A percentile compares a stretch with the other conserved stretches of the same genome.
Conservation (phyloP, 257 asterid genomes). For the Jaltomata sinuosa region DNA sequence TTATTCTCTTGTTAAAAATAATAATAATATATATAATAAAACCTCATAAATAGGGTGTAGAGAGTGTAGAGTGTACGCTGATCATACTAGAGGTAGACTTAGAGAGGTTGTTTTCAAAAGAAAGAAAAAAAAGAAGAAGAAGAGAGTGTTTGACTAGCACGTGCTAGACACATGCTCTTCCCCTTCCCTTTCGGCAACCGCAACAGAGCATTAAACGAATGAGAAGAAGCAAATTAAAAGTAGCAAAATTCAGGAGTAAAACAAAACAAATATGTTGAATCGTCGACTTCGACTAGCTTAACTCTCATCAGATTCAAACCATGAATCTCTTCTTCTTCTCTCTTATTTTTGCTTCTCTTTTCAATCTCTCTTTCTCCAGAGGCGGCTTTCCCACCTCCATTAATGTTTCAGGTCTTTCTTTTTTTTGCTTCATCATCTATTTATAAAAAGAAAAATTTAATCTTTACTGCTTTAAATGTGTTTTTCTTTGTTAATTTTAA, state of each 20-base stretch:
- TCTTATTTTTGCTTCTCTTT: constrained; percentile 30
- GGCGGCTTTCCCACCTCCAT: constrained; percentile 21
- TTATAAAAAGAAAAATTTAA: neutral
- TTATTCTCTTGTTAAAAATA: neutral
- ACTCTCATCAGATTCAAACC: neutral
- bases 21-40: too few species aligned
- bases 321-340: constrained; percentile 17
- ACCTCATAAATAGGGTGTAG: too few species aligned
- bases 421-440: neutral
- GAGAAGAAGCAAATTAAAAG: neutral
- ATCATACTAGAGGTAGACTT: too few species aligned
- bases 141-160: neutral
- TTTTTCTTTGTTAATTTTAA: neutral
- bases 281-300: neutral
- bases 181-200: neutral
- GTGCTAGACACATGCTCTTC: neutral
- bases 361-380: constrained; percentile 25
- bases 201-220: neutral
- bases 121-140: too few species aligned
- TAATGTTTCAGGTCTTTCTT: constrained; percentile 22
- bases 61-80: too few species aligned
- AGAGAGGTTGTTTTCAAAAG: too few species aligned
- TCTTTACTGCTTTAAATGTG: neutral
- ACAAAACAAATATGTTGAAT: neutral
- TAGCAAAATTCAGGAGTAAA: neutral